Base-by-base conservation (phyloP, 371 early-diverging fungal genomes). In the Apophysomyces trapeziformis region DNA sequence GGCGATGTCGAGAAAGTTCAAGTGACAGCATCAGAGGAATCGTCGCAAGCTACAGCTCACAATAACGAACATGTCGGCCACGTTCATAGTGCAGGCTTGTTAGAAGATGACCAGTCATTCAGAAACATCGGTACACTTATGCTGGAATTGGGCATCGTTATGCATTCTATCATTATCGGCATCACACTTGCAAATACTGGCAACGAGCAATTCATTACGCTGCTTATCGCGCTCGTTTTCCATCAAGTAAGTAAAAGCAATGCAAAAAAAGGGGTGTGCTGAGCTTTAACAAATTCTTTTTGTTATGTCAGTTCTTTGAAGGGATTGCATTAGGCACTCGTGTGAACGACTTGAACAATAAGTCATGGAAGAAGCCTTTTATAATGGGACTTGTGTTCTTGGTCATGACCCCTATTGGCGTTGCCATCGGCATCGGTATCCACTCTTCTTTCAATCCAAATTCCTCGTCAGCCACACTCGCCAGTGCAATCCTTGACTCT, bases 121-220 rank as follows among this genome's bases (percentile, higher is more conserved):
- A 65, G 70, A 36, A 76, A 72, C 61, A 67, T 82, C 58, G 81
- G 82, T 47, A 85, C 83, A 0, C 68, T 85, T 47, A 81, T 95
- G 54, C 82, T 97, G n/a, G 96, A 97, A 69, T 63, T 89, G 13
- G 94, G 96, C 63, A 92, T 97, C 59, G 85, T 90, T 3, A 76
- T 92, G 61, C 97, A 96, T 73, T 95, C 95, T 0, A 79, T 97
- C 58, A 85, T 96, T 58, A 89, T 97, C 63, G 97, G 96, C 8
- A 67, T 96, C 35, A 84, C 93, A 0, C 78, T 97, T 16, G 91
- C 93, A 5, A 87, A 88, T 32, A 76, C 92, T 0, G 77, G 81
- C 6, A 89, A 85, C 41, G 73, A 82, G 1, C 87, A 84, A 14
- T 94, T 92, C 73, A 74, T 75, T 14, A 82, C 91, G 1, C 86